These are phyloP conservation scores for Citrus maxima DNA, from an alignment of 345 rosid species.

Conservation along the genomic window DNA sequence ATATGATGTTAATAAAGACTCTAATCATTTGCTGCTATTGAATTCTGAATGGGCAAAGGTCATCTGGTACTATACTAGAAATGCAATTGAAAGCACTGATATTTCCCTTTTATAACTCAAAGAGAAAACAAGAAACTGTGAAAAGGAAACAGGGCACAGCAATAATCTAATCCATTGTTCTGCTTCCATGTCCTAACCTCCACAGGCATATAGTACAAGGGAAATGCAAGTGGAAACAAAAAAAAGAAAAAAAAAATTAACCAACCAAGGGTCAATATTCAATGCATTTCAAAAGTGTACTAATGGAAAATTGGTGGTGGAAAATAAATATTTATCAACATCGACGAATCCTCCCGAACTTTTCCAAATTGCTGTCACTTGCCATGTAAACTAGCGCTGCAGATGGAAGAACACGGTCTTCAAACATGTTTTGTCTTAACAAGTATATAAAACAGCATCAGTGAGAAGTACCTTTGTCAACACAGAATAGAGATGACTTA, in stretches of 20 bases:
- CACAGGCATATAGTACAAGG: background rate
- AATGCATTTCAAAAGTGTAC: background rate
- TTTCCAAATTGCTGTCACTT: background rate
- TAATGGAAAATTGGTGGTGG: background rate
- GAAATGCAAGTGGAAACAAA: background rate
- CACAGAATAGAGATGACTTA: conserved; percentile 42
- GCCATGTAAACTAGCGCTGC: background rate
- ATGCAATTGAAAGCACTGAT: background rate
- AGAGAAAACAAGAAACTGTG: background rate
- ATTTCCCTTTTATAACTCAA: background rate
- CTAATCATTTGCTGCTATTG: background rate
- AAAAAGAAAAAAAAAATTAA: background rate
- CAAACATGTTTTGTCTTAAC: background rate
- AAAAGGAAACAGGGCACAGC: background rate
- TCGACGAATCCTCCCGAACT: background rate
- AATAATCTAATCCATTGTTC: background rate
- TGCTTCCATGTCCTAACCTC: background rate
- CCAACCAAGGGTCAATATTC: background rate
- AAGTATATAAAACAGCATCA: background rate
- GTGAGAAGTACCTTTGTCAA: conserved; percentile 46
- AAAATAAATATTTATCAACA: background rate
- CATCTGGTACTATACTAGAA: background rate
- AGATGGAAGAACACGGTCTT: background rate
- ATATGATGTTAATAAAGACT: background rate
- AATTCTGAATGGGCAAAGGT: background rate